Evolutionary conservation across 2,329 filamentous ascomycete species (phyloP).

Genomic region (Hypoxylon sp.): DNA sequence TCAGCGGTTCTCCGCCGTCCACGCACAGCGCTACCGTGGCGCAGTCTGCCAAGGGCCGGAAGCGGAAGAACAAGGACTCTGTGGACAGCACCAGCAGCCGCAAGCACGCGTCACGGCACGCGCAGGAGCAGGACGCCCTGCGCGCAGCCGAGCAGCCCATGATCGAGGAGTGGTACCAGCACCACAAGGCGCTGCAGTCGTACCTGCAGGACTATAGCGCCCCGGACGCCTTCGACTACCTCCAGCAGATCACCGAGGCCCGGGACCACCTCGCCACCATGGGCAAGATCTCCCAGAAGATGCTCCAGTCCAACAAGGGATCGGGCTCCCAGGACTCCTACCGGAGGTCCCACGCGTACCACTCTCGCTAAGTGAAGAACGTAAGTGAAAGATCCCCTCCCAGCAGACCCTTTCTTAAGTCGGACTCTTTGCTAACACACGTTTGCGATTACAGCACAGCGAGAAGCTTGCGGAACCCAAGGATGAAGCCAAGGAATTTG

Average conservation of each 20-base stretch:
- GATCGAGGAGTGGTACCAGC: constrained; percentile 65
- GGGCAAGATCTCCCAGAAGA: constrained; percentile 57
- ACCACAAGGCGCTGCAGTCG: constrained; percentile 68
- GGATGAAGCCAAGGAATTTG: constrained; percentile 35
- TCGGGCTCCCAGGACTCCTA: constrained; percentile 44
- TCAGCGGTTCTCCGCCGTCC: constrained; percentile 52
- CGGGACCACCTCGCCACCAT: constrained; percentile 60
- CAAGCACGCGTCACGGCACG: constrained; percentile 57
- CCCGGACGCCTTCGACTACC: constrained; percentile 60
- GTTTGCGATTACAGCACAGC: constrained; percentile 16
- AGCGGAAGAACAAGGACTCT: constrained; percentile 63
- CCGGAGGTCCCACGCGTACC: constrained; percentile 48
- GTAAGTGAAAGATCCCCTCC: constrained; percentile 30
- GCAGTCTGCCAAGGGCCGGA: constrained; percentile 58
- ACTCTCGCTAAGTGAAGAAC: constrained; percentile 49
- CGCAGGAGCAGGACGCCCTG: constrained; percentile 45
- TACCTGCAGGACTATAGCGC: constrained; percentile 60
- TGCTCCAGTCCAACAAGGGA: constrained; percentile 47
- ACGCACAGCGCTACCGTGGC: constrained; percentile 45
- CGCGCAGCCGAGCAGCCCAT: constrained; percentile 52
- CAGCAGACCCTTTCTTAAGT: neutral
- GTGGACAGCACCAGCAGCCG: constrained; percentile 55
- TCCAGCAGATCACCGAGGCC: constrained; percentile 61
- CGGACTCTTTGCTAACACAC: constrained; percentile 17
- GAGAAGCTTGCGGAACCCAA: constrained; percentile 22